These are phyloP conservation scores for Discostella stelligeroides DNA, from an alignment of 108 stramenopile genomes.

Conservation along the genomic window DNA sequence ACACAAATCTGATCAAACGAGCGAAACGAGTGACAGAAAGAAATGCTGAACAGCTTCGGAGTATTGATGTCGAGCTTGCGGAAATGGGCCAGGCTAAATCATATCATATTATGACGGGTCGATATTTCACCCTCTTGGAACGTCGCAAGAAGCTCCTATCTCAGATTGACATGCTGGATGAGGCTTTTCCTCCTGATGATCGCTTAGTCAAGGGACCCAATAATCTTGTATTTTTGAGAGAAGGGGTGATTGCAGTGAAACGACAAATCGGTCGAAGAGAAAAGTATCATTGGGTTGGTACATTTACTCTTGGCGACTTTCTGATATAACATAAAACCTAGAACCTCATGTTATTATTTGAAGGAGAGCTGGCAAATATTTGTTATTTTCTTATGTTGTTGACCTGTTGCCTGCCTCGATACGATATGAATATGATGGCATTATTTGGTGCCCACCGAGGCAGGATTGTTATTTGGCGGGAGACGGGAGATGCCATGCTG, in stretches of 20 bases:
- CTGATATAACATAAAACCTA: no score
- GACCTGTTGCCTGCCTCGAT: no score
- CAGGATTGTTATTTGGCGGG: no score
- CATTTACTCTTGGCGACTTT: no score
- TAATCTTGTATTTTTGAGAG: not conserved
- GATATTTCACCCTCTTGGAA: conserved; percentile 1
- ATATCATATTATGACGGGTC: no score
- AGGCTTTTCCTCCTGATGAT: not conserved
- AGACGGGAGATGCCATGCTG: no score
- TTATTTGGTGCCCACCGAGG: no score
- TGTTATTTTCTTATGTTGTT: no score
- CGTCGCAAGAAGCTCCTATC: not conserved
- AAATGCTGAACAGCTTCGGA: not conserved
- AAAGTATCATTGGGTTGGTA: not conserved
- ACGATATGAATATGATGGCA: no score
- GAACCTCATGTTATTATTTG: no score
- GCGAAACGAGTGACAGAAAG: not conserved
- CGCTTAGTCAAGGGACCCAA: not conserved
- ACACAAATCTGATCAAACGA: conserved; percentile 1
- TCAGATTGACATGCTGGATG: conserved; percentile 4
- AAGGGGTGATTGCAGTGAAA: conserved; percentile 4
- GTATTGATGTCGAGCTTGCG: not conserved
- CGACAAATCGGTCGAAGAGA: not conserved
- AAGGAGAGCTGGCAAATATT: no score
- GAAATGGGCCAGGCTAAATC: not conserved